Percentiles rank a stretch among this genome's conserved stretches.
Evolutionary conservation across 305 asterid species (phyloP).

Genomic region (Petunia hybrid): DNA sequence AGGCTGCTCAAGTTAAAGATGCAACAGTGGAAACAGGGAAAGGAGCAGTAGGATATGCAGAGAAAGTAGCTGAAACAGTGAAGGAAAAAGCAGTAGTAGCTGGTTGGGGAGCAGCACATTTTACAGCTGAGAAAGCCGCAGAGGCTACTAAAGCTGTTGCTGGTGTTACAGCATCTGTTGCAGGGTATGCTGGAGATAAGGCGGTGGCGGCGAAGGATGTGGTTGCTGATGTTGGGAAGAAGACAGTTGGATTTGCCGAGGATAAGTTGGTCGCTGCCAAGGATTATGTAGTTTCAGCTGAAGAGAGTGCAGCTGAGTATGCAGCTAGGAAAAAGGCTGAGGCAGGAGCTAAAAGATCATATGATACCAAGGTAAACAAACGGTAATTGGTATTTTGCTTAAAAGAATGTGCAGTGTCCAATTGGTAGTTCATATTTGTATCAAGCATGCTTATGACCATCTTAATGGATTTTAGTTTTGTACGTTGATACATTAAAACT

Average conservation of each 20-base stretch:
- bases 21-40: constrained; percentile 57
- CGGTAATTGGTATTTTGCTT: background rate
- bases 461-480: too few species aligned
- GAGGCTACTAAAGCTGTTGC: constrained; percentile 69
- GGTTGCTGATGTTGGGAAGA: constrained; percentile 69
- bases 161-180: constrained; percentile 57
- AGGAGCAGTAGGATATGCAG: constrained; percentile 60
- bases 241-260: constrained; percentile 51
- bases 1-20: constrained; percentile 58
- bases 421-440: background rate
- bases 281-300: constrained; percentile 64
- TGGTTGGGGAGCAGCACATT: constrained; percentile 80
- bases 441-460: background rate
- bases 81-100: constrained; percentile 70
- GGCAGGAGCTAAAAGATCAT: constrained; percentile 51
- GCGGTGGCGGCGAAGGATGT: constrained; percentile 58
- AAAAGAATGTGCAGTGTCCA: background rate
- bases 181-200: constrained; percentile 58
- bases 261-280: constrained; percentile 65
- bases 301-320: constrained; percentile 70
- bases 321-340: constrained; percentile 75
- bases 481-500: too few species aligned
- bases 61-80: constrained; percentile 56
- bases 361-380: constrained; percentile 43
- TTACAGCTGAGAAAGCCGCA: constrained; percentile 60